These are phyloP conservation scores for Solanum gracilifrons DNA, from an alignment of 257 asterid species.

Conservation along the genomic window DNA sequence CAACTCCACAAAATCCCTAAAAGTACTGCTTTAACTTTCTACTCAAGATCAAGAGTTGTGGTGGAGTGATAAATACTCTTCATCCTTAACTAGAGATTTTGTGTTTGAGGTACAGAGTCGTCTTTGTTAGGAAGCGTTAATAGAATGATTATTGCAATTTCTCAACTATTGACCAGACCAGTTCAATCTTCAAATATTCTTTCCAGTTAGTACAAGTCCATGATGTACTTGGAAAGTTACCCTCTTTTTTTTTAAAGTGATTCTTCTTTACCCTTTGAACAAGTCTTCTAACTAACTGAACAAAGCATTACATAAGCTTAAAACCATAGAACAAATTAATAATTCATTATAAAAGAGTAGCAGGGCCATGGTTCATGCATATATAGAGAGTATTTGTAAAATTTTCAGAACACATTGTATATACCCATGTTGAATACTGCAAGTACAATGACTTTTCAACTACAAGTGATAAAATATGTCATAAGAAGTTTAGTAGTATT, in stretches of 20 bases:
- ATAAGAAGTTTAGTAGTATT: background rate
- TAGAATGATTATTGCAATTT: slow-evolving; percentile 7
- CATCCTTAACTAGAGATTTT: no score
- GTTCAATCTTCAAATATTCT: background rate
- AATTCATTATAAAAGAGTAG: background rate
- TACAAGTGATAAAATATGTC: background rate
- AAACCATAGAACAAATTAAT: background rate
- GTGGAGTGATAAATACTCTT: no score
- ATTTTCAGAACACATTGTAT: background rate
- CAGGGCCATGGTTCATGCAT: background rate
- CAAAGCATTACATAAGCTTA: background rate
- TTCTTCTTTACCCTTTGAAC: slow-evolving; percentile 10
- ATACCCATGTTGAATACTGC: background rate
- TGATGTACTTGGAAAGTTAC: slow-evolving; percentile 1
- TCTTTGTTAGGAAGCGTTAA: no score
- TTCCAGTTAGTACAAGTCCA: background rate
- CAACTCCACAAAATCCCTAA: background rate
- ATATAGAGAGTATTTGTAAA: background rate
- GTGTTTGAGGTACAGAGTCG: no score
- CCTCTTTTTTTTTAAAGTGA: background rate
- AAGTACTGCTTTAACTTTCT: background rate
- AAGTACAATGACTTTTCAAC: background rate
- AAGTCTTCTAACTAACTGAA: slow-evolving; percentile 1
- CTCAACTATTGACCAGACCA: slow-evolving; percentile 11
- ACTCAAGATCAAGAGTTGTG: background rate